Evolutionary conservation across 177 flowering plant genomes (phyloP), one percentile per base, ranked within the genome.

Genomic region (Vitis hybrid): DNA sequence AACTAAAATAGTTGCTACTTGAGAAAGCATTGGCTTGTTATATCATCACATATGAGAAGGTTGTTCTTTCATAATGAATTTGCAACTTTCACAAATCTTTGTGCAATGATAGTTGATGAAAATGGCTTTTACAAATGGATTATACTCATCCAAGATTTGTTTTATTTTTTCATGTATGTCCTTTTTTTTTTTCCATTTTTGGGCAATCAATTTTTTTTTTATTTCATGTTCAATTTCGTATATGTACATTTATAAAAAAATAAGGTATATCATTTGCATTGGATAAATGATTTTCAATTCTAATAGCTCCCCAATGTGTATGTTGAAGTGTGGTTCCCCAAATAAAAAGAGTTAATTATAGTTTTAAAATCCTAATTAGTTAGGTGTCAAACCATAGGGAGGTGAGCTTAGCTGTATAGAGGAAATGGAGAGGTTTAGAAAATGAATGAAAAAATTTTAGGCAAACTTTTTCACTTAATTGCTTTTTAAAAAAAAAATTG

Each of bases 1-100:
- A 2, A 66, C 51, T 52, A 26, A 22, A 11, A 66, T 51, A 29
- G 39, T 50, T 21, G 69, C 69, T 29, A 66, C 60, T 66, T 66
- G 69, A 21, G 59, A 66, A 2, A 45, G 21, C 2, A 11, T 26
- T 22, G 59, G 60, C 10, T 53, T 12, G n/a, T 22, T 52, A 14
- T 66, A 66, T 14, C 55, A 60, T 12, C n/a, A 60, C 4, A 1
- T 16, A 53, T 22, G 26, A 3, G 58, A n/a, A 2, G 51, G 59
- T 51, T 55, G 49, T 53, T 66, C 21, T 56, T 53, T 51, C 8
- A 66, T 66, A 14, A 66, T 10, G 2, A 52, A 21, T 14, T 22
- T 52, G 14, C 51, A 66, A 22, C 6, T 55, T 22, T 53, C 22
- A 60, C 1, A 66, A 0, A n/a, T 66, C 31, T 26, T 1, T 8